Evolutionary conservation across 2,329 filamentous ascomycete species (phyloP).

Genomic region (Ophiostoma angusticollis): DNA sequence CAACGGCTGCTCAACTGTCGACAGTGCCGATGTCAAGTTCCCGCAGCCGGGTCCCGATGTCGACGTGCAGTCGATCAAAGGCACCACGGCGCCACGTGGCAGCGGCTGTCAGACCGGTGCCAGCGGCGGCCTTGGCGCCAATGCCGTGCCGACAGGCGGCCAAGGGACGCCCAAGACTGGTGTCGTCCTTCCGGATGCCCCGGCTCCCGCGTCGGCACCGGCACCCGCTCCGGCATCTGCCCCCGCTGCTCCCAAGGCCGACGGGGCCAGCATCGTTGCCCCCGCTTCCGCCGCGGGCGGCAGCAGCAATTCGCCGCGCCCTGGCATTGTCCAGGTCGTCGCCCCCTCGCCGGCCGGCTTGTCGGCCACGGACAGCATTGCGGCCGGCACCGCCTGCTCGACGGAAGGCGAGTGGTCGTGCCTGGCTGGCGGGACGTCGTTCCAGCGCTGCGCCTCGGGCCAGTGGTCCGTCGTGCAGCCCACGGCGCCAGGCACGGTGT

Average conservation of each 20-base stretch:
- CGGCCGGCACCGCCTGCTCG: constrained; percentile 33
- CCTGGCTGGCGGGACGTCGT: constrained; percentile 32
- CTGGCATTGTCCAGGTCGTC: constrained; percentile 19
- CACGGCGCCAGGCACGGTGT: constrained; percentile 42
- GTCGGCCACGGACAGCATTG: constrained; percentile 8
- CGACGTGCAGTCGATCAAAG: constrained; percentile 55
- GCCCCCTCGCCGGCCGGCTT: constrained; percentile 6
- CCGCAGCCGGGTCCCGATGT: constrained; percentile 10
- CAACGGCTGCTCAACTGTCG: constrained; percentile 11
- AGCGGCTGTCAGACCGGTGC: constrained; percentile 13
- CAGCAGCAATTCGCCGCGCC: background rate
- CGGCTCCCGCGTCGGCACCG: constrained; percentile 10
- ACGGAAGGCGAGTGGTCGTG: constrained; percentile 48
- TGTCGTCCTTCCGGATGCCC: constrained; percentile 27
- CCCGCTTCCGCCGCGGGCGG: no score
- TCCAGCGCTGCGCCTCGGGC: constrained; percentile 51
- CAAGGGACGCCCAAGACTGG: no score
- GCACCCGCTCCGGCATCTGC: constrained; percentile 18
- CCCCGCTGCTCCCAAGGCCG: constrained; percentile 28
- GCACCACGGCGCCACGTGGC: constrained; percentile 20
- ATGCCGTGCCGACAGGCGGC: no score
- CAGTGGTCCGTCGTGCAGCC: constrained; percentile 35
- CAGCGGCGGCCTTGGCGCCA: background rate
- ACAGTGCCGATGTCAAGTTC: constrained; percentile 14
- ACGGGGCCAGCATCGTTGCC: no score